Evolutionary conservation across 2,329 filamentous ascomycete species (phyloP).

Genomic region (Talaromyces sp.): DNA sequence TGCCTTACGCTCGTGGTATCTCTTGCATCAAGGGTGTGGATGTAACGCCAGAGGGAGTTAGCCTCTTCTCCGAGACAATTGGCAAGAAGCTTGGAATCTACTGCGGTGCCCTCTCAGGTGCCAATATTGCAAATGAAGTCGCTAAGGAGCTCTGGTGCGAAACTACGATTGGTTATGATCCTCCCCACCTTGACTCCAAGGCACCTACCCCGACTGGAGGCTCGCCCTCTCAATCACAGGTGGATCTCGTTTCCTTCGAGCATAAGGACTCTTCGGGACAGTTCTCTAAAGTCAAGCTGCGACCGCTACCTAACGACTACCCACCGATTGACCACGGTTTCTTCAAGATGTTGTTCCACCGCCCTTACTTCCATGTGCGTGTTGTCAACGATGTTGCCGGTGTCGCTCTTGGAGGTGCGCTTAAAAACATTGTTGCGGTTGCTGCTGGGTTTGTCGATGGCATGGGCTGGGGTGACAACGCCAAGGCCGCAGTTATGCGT

Average conservation of each 20-base stretch:
- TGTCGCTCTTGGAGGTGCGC: conserved; percentile 86
- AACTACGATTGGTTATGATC: conserved; percentile 94
- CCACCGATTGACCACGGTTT: conserved; percentile 81
- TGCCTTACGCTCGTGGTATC: conserved; percentile 89
- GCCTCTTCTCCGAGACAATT: conserved; percentile 92
- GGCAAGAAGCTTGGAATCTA: conserved; percentile 90
- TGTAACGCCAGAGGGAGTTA: conserved; percentile 80
- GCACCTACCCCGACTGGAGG: conserved; percentile 60
- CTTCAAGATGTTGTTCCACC: conserved; percentile 84
- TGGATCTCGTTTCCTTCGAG: conserved; percentile 53
- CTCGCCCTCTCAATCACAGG: conserved; percentile 53
- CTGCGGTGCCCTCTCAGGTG: conserved; percentile 90
- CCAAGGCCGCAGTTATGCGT: conserved; percentile 97
- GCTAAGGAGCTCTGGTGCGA: conserved; percentile 95
- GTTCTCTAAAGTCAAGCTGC: conserved; percentile 67
- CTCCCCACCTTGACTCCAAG: conserved; percentile 81
- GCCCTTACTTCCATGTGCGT: conserved; percentile 95
- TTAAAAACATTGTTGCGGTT: conserved; percentile 96
- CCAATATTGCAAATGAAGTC: conserved; percentile 95
- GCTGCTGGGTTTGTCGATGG: conserved; percentile 95
- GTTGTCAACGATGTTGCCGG: conserved; percentile 95
- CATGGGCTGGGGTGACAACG: conserved; percentile 95
- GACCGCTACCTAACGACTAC: conserved; percentile 75
- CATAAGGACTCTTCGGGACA: conserved; percentile 70
- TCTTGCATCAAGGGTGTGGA: conserved; percentile 98